Percentiles rank a stretch among this genome's conserved stretches.
Conservation (phyloP, 2,329 filamentous ascomycete species). For the Septoria petroselini region DNA sequence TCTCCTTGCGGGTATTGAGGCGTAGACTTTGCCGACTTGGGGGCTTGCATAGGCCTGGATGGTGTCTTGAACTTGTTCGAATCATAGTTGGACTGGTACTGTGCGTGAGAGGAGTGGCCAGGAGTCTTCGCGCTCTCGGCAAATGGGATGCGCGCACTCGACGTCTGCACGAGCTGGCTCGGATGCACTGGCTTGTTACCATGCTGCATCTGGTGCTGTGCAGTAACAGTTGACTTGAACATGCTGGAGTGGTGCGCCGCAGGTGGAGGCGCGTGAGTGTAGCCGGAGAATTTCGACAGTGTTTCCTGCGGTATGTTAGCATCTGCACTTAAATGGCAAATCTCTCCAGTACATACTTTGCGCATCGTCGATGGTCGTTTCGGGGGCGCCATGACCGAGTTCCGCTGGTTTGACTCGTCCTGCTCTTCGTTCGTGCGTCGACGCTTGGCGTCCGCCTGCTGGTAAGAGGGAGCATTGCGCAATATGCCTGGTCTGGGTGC, state of each 20-base stretch:
- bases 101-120: conserved; percentile 36
- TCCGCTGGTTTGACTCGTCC: conserved; percentile 59
- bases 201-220: conserved; percentile 63
- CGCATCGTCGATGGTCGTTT: conserved; percentile 74
- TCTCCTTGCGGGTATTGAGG: conserved; percentile 87
- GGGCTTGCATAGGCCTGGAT: conserved; percentile 50
- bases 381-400: conserved; percentile 74
- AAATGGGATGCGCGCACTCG: conserved; percentile 86
- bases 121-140: conserved; percentile 63
- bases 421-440: conserved; percentile 72
- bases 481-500: conserved; percentile 54
- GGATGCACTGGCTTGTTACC: conserved; percentile 56
- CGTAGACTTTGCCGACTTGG: conserved; percentile 67
- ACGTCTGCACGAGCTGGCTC: conserved; percentile 81
- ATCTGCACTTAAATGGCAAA: neutral
- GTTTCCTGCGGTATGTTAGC: conserved; percentile 49
- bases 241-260: conserved; percentile 51
- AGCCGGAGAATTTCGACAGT: conserved; percentile 61
- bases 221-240: conserved; percentile 64
- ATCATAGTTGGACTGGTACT: conserved; percentile 14
- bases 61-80: conserved; percentile 62
- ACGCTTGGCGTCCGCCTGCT: conserved; percentile 73
- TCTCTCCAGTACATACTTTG: conserved; percentile 56
- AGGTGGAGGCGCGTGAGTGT: conserved; percentile 57
- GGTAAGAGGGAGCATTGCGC: conserved; percentile 50